These are phyloP conservation scores for Paecilomyces sp. DNA, from an alignment of 2,329 filamentous ascomycete genomes.

Conservation along the genomic window DNA sequence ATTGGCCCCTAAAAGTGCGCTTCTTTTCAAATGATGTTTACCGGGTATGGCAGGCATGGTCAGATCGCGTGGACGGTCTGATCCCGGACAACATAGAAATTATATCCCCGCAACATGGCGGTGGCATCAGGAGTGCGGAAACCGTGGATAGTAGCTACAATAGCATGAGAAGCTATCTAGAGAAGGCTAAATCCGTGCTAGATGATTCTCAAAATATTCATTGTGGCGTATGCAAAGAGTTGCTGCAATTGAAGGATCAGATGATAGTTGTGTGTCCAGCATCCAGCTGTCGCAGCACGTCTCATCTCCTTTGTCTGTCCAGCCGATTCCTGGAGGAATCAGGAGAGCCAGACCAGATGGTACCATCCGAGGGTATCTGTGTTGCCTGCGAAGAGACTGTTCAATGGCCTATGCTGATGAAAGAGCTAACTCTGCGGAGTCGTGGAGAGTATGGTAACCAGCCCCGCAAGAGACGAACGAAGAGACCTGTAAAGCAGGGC, in stretches of 20 bases:
- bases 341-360: constrained; percentile 34
- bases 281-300: constrained; percentile 39
- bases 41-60: constrained; percentile 59
- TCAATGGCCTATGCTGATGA: constrained; percentile 72
- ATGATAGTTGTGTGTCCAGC: constrained; percentile 47
- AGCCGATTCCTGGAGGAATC: constrained; percentile 42
- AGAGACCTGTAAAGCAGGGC: constrained; percentile 7
- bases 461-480: constrained; percentile 53
- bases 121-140: constrained; percentile 29
- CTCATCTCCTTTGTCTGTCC: constrained; percentile 53
- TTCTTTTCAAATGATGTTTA: constrained; percentile 71
- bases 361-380: constrained; percentile 65
- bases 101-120: constrained; percentile 3
- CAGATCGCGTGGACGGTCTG: constrained; percentile 41
- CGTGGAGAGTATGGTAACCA: constrained; percentile 64
- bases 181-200: constrained; percentile 43
- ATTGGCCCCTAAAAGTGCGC: constrained; percentile 75
- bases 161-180: constrained; percentile 41
- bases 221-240: constrained; percentile 46
- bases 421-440: constrained; percentile 67
- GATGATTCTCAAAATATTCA: constrained; percentile 23
- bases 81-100: constrained; percentile 47
- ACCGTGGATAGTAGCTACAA: constrained; percentile 49
- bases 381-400: constrained; percentile 59
- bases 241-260: constrained; percentile 28